Percentiles rank a stretch among this genome's conserved stretches.
Evolutionary conservation across 148 eudicot species (phyloP).

Genomic region (Mesembryanthemum crystallinum): DNA sequence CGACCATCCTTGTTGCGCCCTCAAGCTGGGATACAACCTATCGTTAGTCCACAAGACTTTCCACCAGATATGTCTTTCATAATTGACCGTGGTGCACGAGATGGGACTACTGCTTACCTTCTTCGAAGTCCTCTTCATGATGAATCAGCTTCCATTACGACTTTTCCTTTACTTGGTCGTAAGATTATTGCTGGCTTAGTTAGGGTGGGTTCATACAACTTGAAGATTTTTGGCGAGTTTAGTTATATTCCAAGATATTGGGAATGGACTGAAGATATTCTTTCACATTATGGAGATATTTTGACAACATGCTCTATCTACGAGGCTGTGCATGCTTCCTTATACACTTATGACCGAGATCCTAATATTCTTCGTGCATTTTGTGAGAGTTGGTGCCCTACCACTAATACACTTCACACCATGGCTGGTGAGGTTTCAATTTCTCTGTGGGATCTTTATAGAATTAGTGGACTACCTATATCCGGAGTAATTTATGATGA

Average conservation of each 20-base stretch:
- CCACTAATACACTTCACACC: background rate
- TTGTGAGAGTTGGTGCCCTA: slow-evolving; percentile 4
- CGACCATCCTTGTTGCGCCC: too few species aligned
- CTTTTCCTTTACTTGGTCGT: background rate
- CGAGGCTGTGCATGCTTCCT: background rate
- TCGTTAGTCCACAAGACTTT: too few species aligned
- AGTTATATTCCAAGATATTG: background rate
- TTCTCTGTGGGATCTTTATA: slow-evolving; percentile 10
- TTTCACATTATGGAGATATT: background rate
- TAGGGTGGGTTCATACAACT: background rate
- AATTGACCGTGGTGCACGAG: background rate
- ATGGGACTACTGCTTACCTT: background rate
- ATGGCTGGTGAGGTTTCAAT: background rate
- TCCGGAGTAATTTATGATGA: slow-evolving; percentile 1
- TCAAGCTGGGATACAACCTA: too few species aligned
- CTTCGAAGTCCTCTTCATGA: background rate
- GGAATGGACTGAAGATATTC: slow-evolving; percentile 2
- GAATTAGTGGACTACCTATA: background rate
- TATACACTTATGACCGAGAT: background rate
- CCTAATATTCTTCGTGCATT: background rate
- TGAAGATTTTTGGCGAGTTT: background rate
- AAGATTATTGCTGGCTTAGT: background rate
- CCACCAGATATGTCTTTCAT: background rate
- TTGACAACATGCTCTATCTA: background rate
- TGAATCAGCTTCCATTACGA: background rate